Conservation (phyloP, 2,329 filamentous ascomycete species). For the Cladosporium oxysporum region DNA sequence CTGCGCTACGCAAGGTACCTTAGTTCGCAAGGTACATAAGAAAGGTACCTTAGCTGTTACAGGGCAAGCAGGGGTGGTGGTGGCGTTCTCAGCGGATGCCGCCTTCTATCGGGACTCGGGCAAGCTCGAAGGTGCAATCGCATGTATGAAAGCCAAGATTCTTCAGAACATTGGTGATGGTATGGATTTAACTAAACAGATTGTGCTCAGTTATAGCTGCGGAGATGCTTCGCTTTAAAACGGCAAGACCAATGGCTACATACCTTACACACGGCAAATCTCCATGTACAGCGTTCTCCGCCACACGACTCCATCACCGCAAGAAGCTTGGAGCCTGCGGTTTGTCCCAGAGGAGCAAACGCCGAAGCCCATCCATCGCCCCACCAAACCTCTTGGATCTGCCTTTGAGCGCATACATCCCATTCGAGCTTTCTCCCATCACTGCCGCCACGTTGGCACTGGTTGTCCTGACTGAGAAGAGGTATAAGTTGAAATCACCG, state of each 20-base stretch:
- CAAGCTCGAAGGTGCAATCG: not conserved
- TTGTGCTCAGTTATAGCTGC: not conserved
- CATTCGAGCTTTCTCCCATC: not conserved
- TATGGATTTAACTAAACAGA: not conserved
- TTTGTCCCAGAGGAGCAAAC: constrained; percentile 1
- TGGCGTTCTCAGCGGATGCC: not conserved
- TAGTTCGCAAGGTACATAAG: not conserved
- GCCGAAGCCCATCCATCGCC: not conserved
- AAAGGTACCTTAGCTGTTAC: not conserved
- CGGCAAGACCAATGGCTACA: not conserved
- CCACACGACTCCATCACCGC: not conserved
- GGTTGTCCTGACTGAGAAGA: not conserved
- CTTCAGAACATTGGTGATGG: not conserved
- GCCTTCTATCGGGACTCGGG: not conserved
- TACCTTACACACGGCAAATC: not conserved
- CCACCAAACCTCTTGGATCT: not conserved
- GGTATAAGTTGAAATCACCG: not conserved
- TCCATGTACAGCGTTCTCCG: not conserved
- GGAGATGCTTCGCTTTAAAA: not conserved
- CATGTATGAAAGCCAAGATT: not conserved
- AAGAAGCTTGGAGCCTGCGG: not conserved
- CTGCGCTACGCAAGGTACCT: not conserved
- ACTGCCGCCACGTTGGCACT: constrained; percentile 6
- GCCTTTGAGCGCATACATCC: constrained; percentile 8
- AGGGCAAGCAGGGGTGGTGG: not conserved